Conservation (phyloP, 139 green algal genomes). For the Asterochloris erici region DNA sequence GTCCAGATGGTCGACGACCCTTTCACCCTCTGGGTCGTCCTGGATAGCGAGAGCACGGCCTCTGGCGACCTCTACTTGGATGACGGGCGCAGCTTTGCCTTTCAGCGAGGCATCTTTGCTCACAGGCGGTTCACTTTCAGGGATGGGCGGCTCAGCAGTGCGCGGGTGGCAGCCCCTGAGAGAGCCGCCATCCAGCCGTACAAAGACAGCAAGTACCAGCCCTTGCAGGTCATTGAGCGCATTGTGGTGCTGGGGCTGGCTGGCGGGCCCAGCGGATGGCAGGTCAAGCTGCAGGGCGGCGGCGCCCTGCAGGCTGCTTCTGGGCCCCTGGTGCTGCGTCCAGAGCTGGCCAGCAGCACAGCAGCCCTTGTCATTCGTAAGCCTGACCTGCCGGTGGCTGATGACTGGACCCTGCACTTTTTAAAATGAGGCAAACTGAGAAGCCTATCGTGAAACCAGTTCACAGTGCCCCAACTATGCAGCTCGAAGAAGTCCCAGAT, state of each 20-base stretch:
- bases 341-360: slow-evolving; percentile 15
- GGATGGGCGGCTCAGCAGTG: slow-evolving; percentile 31
- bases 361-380: slow-evolving; percentile 50
- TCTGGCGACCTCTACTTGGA: slow-evolving; percentile 84
- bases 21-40: slow-evolving; percentile 82
- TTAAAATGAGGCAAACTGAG: neutral
- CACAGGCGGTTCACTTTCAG: slow-evolving; percentile 38
- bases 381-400: slow-evolving; percentile 34
- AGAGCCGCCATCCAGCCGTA: neutral
- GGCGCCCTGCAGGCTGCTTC: slow-evolving; percentile 21
- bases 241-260: slow-evolving; percentile 50
- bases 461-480: neutral
- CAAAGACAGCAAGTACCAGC: neutral
- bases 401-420: slow-evolving; percentile 42
- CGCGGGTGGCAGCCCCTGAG: neutral
- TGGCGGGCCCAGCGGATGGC: slow-evolving; percentile 15
- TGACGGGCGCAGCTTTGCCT: slow-evolving; percentile 89
- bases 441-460: neutral
- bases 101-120: slow-evolving; percentile 52
- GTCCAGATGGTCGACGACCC: slow-evolving; percentile 74
- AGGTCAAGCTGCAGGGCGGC: slow-evolving; percentile 2
- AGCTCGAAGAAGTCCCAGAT: too few relatives aligned
- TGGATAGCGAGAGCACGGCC: slow-evolving; percentile 66
- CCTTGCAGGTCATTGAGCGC: slow-evolving; percentile 28
- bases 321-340: slow-evolving; percentile 26